Base-by-base conservation (phyloP, 192 early-diverging fungal species). In the Backusella australiensis region DNA sequence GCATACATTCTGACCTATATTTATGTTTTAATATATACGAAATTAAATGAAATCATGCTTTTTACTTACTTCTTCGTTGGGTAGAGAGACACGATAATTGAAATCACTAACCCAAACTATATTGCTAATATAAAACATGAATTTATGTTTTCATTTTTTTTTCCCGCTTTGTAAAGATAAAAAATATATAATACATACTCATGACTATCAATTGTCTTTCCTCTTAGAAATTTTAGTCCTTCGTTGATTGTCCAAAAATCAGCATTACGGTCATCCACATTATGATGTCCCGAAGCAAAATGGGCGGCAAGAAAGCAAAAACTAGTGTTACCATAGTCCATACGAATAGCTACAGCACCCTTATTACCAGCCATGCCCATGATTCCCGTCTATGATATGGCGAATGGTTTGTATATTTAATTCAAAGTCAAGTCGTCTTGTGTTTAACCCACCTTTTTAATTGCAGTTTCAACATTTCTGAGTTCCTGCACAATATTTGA, bases 361-460 rank as follows among this genome's bases (percentile, higher is more conserved):
- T 99, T 99, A 86, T 98, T 99, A 49, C 95, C 98, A 1, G 96
- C 92, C 89, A 98, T 96, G 6, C 98, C 98, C 21, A 90, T 89
- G 56, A 99, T 82, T 4, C 97, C 98, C 5, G 97, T 99, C 88
- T 92, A 70, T n/a, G 2, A 34, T 29, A 67, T 9, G n/a, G 26
- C 32, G n/a, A 35, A 35, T 34, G 12, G 21, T 52, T 19, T 35
- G 4, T 59, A 52, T 36, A 42, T n/a, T 36, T 56, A n/a, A 6
- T 49, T 49, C 15, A n/a, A n/a, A 49, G 6, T 49, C 6, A 49
- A n/a, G 65, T 17, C 2, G n/a, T 15, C 21, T 46, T 7, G 6
- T 36, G 21, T 15, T 32, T 42, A 41, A 23, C 44, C 68, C 42
- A 86, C 90, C 80, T 99, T 99, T 79, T 91, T 90, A 35, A 91